Conservation (phyloP, 176 grass and related monocot species). For the Lolium multiflorum region DNA sequence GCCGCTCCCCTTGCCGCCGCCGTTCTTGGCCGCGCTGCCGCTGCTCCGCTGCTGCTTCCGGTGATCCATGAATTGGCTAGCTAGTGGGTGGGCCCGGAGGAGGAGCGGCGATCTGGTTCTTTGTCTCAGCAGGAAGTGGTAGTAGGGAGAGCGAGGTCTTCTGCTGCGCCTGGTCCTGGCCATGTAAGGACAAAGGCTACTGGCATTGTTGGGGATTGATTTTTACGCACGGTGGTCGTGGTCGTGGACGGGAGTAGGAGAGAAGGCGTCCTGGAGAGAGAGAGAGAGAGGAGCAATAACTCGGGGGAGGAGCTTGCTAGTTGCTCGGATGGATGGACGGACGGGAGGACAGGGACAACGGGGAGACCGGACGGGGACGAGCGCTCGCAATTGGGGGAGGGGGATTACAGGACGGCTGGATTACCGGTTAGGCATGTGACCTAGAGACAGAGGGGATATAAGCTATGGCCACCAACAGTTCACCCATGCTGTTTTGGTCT, state of each 20-base stretch:
- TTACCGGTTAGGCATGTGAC: neutral
- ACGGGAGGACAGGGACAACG: neutral
- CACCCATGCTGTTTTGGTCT: neutral
- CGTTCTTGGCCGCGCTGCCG: conserved; percentile 20
- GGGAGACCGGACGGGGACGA: neutral
- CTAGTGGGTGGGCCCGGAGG: conserved; percentile 19
- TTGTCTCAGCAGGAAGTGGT: neutral
- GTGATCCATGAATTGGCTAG: conserved; percentile 42
- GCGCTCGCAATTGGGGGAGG: neutral
- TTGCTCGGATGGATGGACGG: neutral
- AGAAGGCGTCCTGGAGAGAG: conserved; percentile 6
- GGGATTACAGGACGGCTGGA: neutral
- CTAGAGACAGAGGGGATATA: neutral
- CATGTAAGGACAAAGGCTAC: conserved; percentile 39
- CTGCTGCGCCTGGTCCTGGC: conserved; percentile 17
- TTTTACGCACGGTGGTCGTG: conserved; percentile 7
- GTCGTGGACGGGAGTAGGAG: conserved; percentile 11
- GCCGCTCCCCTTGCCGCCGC: conserved; percentile 30
- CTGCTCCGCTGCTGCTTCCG: conserved; percentile 36
- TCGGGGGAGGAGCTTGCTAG: neutral
- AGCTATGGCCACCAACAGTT: conserved; percentile 3
- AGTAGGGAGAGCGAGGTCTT: conserved; percentile 9
- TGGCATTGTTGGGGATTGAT: conserved; percentile 26
- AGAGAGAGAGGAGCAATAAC: neutral
- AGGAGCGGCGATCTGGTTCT: conserved; percentile 27